Base-by-base conservation (phyloP, 2,329 filamentous ascomycete genomes). In the Colletotrichum siamense region DNA sequence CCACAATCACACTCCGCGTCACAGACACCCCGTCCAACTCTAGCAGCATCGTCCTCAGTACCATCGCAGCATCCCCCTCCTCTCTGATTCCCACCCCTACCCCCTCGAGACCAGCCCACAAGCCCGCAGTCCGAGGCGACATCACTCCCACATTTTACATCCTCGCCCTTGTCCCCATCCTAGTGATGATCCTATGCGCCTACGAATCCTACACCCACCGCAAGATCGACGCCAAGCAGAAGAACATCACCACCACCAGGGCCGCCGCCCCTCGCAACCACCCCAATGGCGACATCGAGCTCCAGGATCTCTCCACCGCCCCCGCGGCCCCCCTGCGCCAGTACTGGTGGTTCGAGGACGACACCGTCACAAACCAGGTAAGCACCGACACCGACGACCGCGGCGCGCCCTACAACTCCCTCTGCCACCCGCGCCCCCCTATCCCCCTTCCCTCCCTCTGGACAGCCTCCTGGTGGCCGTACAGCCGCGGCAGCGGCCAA, bases 301-400 rank as follows among this genome's bases (percentile, higher is more conserved):
- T 78, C 68, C 72, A 73, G 28, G 16, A 59, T 12, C 44, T 52
- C 44, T 52, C 44, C n/a, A 52, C n/a, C 44, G 44, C 10, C 0
- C 44, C 44, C 44, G 44, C n/a, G n/a, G 9, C 18, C 39, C 44
- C 44, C n/a, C 3, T 52, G 10, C 65, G 59, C 57, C 34, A 68
- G 12, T 55, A 32, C 22, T 72, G 36, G 26, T 78, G 76, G 76
- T 78, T 78, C 64, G 69, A 57, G n/a, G 75, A 71, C 30, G 75
- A 65, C 13, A 24, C 64, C 18, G 59, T 22, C 59, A 63, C 59
- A n/a, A n/a, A 69, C 49, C 39, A 77, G 62, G 75, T 77, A 28
- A 77, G 75, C 69, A n/a, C 15, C 28, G 24, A 59, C 28, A 22
- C 24, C 36, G 36, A 66, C 36, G 15, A 44, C n/a, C 24, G 22